phyloP scores from a whole-genome alignment of 345 rosid genomes.

The Camelina sativa region DNA sequence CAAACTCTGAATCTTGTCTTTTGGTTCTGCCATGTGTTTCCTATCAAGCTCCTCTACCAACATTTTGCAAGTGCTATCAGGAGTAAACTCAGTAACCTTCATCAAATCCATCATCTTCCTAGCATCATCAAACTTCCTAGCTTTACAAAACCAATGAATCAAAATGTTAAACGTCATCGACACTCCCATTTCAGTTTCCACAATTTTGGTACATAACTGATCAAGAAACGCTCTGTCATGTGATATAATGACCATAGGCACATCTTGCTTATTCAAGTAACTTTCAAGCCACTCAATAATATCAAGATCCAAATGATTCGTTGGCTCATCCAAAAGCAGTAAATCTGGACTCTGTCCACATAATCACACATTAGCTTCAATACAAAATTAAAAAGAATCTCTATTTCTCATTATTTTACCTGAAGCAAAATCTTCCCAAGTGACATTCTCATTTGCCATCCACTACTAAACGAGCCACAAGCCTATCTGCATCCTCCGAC shows the following conservation, averaged over 20 bases:
- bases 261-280: slow-evolving; percentile 78
- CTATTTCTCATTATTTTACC: slow-evolving; percentile 50
- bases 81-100: slow-evolving; percentile 55
- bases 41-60: slow-evolving; percentile 61
- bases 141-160: slow-evolving; percentile 83
- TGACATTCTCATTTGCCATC: slow-evolving; percentile 99
- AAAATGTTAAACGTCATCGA: slow-evolving; percentile 81
- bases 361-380: slow-evolving; percentile 10
- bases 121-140: slow-evolving; percentile 63
- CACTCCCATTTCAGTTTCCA: slow-evolving; percentile 93
- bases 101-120: slow-evolving; percentile 63
- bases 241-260: slow-evolving; percentile 93
- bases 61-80: slow-evolving; percentile 52
- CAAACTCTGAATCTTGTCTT: slow-evolving; percentile 56
- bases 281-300: slow-evolving; percentile 95
- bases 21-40: slow-evolving; percentile 54
- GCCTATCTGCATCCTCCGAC: slow-evolving; percentile 74
- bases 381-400: neutral
- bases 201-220: slow-evolving; percentile 90
- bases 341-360: slow-evolving; percentile 79
- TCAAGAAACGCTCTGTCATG: slow-evolving; percentile 97
- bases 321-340: slow-evolving; percentile 91
- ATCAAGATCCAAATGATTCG: slow-evolving; percentile 92
- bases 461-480: slow-evolving; percentile 94
- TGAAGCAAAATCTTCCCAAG: slow-evolving; percentile 94